These are phyloP conservation scores for Nyssa sinensis DNA, from an alignment of 148 eudicot genomes.

Conservation along the genomic window DNA sequence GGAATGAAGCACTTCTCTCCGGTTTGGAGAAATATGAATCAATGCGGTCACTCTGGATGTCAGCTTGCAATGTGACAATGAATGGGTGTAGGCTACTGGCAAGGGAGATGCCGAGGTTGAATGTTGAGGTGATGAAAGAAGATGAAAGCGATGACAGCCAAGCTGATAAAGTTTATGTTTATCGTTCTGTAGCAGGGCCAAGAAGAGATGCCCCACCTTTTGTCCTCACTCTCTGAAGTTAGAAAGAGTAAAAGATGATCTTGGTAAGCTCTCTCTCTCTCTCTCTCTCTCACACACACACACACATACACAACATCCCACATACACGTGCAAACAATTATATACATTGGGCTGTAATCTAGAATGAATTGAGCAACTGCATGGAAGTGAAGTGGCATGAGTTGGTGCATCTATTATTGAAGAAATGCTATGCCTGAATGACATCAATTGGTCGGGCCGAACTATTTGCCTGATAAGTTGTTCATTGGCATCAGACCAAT, in stretches of 20 bases:
- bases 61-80: conserved; percentile 68
- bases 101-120: conserved; percentile 68
- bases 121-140: conserved; percentile 87
- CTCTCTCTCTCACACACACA: neutral
- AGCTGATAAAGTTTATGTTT: conserved; percentile 73
- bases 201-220: conserved; percentile 80
- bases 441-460: neutral
- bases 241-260: conserved; percentile 1
- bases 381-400: neutral
- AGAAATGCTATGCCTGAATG: neutral
- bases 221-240: conserved; percentile 60
- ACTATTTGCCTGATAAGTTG: neutral
- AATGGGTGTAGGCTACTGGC: conserved; percentile 58
- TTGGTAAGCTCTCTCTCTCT: conserved; percentile 31
- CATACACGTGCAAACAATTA: neutral
- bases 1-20: conserved; percentile 64
- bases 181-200: conserved; percentile 78
- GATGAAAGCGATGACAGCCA: conserved; percentile 45
- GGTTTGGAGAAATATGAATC: conserved; percentile 67
- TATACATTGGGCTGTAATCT: neutral
- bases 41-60: conserved; percentile 95
- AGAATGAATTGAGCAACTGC: neutral
- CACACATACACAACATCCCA: neutral
- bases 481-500: neutral
- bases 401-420: neutral